Percentiles rank a stretch among this genome's conserved stretches.
phyloP scores from a whole-genome alignment of 371 early-diverging fungal species.

The Mucor circinelloides region DNA sequence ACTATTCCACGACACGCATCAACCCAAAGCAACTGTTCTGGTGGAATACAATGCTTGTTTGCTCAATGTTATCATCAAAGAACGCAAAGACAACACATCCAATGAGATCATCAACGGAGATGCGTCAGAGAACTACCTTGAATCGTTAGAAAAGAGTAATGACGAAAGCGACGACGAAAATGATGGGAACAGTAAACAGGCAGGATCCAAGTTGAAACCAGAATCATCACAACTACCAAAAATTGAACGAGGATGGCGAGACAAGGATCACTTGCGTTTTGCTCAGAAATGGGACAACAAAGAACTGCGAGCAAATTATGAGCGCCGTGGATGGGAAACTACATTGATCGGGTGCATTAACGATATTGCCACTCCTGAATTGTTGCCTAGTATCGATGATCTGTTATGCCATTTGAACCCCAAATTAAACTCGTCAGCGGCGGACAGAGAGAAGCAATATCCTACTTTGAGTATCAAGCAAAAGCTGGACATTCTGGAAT shows the following conservation, averaged over 20 bases:
- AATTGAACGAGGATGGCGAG: constrained; percentile 43
- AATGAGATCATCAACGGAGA: constrained; percentile 41
- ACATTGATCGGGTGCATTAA: constrained; percentile 51
- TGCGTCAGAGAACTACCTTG: constrained; percentile 35
- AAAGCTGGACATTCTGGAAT: constrained; percentile 44
- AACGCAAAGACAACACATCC: constrained; percentile 41
- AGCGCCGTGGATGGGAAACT: constrained; percentile 50
- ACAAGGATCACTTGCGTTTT: constrained; percentile 35
- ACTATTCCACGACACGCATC: constrained; percentile 24
- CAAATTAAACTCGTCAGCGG: constrained; percentile 31
- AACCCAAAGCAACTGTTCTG: constrained; percentile 34
- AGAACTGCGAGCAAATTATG: constrained; percentile 32
- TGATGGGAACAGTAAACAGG: background rate
- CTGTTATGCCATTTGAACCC: constrained; percentile 46
- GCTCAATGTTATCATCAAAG: constrained; percentile 49
- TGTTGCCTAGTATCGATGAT: constrained; percentile 41
- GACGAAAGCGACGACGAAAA: constrained; percentile 10
- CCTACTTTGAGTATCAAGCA: constrained; percentile 36
- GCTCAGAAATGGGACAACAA: constrained; percentile 45
- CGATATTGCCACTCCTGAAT: constrained; percentile 47
- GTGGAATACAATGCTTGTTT: constrained; percentile 38
- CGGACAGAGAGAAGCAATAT: constrained; percentile 50
- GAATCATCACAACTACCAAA: constrained; percentile 14
- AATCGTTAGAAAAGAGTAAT: constrained; percentile 18
- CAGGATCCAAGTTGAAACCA: constrained; percentile 4